phyloP scores from a whole-genome alignment of 2,329 filamentous ascomycete genomes.

The Phaeosphaeriaceae sp. region DNA sequence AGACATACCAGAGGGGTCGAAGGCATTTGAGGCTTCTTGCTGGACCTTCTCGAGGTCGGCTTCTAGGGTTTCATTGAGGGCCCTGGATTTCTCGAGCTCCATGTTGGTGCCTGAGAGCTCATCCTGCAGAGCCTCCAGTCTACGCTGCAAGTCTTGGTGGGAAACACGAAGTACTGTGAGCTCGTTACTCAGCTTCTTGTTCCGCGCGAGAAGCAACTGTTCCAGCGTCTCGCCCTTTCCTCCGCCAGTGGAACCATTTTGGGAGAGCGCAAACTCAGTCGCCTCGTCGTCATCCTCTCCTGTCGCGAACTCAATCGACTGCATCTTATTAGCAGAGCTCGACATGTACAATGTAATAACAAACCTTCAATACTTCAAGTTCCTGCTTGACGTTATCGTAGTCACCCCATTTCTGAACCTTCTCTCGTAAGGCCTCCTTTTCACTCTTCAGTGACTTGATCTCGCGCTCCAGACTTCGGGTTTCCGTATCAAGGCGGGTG shows the following conservation, averaged over 20 bases:
- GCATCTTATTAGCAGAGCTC: slow-evolving; percentile 13
- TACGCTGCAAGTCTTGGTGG: slow-evolving; percentile 85
- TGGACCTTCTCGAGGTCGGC: slow-evolving; percentile 89
- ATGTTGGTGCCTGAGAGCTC: slow-evolving; percentile 82
- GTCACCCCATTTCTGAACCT: slow-evolving; percentile 87
- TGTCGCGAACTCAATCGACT: slow-evolving; percentile 94
- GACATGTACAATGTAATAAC: neutral
- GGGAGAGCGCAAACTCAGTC: slow-evolving; percentile 40
- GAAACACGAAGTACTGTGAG: slow-evolving; percentile 91
- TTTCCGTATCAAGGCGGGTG: slow-evolving; percentile 74
- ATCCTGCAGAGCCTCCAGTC: slow-evolving; percentile 80
- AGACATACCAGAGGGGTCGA: slow-evolving; percentile 84
- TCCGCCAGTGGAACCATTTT: slow-evolving; percentile 61
- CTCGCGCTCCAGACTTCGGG: slow-evolving; percentile 82
- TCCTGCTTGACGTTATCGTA: slow-evolving; percentile 98
- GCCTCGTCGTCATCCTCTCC: slow-evolving; percentile 70
- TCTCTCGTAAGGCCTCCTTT: slow-evolving; percentile 77
- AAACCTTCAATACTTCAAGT: slow-evolving; percentile 85
- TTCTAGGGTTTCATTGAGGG: slow-evolving; percentile 86
- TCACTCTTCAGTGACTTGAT: slow-evolving; percentile 77
- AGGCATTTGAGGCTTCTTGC: slow-evolving; percentile 80
- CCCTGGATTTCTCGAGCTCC: slow-evolving; percentile 83
- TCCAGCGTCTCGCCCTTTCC: slow-evolving; percentile 82
- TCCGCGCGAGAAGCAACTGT: slow-evolving; percentile 86
- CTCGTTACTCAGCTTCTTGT: slow-evolving; percentile 96